A percentile compares a stretch with the other conserved stretches of the same genome.
These are phyloP conservation scores for Brassica nigra DNA, from an alignment of 345 rosid species.

Conservation along the genomic window DNA sequence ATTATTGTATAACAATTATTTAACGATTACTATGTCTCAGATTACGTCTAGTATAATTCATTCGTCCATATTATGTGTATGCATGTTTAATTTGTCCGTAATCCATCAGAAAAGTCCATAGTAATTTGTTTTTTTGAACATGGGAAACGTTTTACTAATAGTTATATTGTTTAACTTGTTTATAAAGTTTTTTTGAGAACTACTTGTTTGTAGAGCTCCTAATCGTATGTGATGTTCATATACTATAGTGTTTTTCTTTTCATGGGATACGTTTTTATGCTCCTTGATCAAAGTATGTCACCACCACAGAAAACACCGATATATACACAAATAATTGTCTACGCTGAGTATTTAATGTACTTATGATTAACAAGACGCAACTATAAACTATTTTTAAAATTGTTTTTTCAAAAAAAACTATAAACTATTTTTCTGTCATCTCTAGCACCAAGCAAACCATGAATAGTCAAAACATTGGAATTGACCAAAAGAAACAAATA, in stretches of 20 bases:
- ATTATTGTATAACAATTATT: not conserved
- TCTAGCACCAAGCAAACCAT: no score
- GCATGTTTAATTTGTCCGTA: not conserved
- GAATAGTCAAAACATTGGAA: no score
- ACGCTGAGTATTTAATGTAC: no score
- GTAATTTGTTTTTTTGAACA: not conserved
- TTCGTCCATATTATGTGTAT: not conserved
- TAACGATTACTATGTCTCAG: not conserved
- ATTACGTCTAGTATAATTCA: not conserved
- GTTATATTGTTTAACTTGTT: not conserved
- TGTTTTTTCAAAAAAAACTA: no score
- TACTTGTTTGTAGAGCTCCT: not conserved
- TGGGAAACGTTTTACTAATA: not conserved
- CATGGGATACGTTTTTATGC: not conserved
- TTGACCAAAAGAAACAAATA: no score
- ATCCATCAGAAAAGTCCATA: not conserved
- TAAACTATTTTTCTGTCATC: no score
- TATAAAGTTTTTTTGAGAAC: no score
- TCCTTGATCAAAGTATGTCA: not conserved
- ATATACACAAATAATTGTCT: no score
- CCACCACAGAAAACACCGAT: not conserved
- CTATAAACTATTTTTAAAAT: no score
- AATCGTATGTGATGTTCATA: not conserved
- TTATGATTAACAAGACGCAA: no score
- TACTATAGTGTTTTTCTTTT: not conserved